phyloP scores from a whole-genome alignment of 306 rosid species.

The Fragaria iinumae region DNA sequence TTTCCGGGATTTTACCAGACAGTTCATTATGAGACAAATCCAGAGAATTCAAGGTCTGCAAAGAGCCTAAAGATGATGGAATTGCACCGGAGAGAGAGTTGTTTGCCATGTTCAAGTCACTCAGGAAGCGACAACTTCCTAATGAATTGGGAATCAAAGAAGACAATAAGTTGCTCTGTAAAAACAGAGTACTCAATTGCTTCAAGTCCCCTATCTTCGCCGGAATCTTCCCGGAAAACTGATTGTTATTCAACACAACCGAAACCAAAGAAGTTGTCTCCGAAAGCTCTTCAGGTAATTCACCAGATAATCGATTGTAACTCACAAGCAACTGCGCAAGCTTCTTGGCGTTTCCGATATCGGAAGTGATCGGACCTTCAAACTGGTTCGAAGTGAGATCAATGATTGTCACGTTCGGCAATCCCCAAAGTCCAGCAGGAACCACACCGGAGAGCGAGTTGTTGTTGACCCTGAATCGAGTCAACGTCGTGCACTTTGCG shows the following conservation, averaged over 20 bases:
- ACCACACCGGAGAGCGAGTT: slow-evolving; percentile 73
- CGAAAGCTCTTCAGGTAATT: slow-evolving; percentile 58
- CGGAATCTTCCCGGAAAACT: slow-evolving; percentile 57
- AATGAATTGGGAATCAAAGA: slow-evolving; percentile 64
- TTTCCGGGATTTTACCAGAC: slow-evolving; percentile 65
- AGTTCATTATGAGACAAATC: slow-evolving; percentile 59
- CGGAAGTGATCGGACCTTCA: slow-evolving; percentile 55
- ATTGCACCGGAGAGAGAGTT: slow-evolving; percentile 54
- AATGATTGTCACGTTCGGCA: slow-evolving; percentile 51
- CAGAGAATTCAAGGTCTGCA: slow-evolving; percentile 56
- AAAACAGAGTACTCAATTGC: slow-evolving; percentile 44
- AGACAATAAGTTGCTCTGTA: slow-evolving; percentile 52
- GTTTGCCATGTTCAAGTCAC: slow-evolving; percentile 47
- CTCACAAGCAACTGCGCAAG: slow-evolving; percentile 40
- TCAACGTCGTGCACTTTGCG: slow-evolving; percentile 43
- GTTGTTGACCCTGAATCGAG: slow-evolving; percentile 58
- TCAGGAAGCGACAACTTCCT: slow-evolving; percentile 50
- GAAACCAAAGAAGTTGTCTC: slow-evolving; percentile 48
- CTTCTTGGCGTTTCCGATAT: slow-evolving; percentile 53
- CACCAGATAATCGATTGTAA: slow-evolving; percentile 56
- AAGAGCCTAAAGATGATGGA: slow-evolving; percentile 63
- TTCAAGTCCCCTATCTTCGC: slow-evolving; percentile 52
- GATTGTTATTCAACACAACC: slow-evolving; percentile 54
- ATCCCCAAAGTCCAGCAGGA: slow-evolving; percentile 74
- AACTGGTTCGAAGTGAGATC: slow-evolving; percentile 56